Percentiles rank a stretch among this genome's conserved stretches.
These are phyloP conservation scores for Metarhizium brunneum DNA, from an alignment of 2,329 filamentous ascomycete species.

Conservation along the genomic window DNA sequence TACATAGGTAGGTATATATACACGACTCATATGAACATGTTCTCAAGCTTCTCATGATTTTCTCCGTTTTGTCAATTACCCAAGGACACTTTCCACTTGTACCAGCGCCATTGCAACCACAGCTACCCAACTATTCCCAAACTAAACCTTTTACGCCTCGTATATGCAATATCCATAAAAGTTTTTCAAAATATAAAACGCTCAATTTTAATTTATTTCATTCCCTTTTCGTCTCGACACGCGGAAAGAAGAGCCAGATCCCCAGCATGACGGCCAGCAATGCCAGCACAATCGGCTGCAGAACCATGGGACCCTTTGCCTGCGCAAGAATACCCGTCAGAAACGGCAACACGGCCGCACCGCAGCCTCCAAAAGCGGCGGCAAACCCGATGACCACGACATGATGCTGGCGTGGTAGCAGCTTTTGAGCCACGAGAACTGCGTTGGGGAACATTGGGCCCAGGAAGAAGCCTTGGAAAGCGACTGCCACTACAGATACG, in stretches of 20 bases:
- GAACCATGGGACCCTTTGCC: slow-evolving; percentile 34
- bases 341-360: slow-evolving; percentile 52
- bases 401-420: slow-evolving; percentile 61
- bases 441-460: slow-evolving; percentile 66
- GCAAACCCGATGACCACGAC: slow-evolving; percentile 67
- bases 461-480: slow-evolving; percentile 64
- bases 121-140: background rate
- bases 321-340: slow-evolving; percentile 53
- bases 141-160: background rate
- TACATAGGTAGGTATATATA: no score
- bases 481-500: slow-evolving; percentile 49
- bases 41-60: background rate
- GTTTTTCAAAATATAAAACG: background rate
- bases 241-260: slow-evolving; percentile 29
- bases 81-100: background rate
- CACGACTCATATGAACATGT: no score
- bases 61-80: background rate
- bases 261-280: slow-evolving; percentile 26
- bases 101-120: background rate
- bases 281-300: slow-evolving; percentile 41
- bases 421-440: slow-evolving; percentile 58
- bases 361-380: slow-evolving; percentile 61
- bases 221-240: slow-evolving; percentile 29
- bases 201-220: slow-evolving; percentile 8
- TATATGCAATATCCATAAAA: background rate